A percentile compares a stretch with the other conserved stretches of the same genome.
Conservation (phyloP, 2,329 filamentous ascomycete genomes). For the Fusarium globosum region DNA sequence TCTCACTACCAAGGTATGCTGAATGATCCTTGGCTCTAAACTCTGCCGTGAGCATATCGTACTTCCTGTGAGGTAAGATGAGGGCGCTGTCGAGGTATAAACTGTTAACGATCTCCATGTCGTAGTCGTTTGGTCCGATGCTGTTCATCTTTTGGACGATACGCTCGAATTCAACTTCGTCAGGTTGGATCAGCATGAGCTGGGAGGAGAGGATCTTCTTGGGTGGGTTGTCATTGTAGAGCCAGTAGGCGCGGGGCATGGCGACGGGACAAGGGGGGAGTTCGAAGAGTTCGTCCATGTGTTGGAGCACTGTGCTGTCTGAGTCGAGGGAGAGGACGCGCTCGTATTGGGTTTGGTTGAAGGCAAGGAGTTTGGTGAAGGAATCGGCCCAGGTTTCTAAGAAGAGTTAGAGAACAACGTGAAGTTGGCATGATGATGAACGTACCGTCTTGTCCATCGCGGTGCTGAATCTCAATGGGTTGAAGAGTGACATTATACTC, state of each 20-base stretch:
- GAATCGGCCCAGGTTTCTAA: slow-evolving; percentile 70
- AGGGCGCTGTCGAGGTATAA: slow-evolving; percentile 69
- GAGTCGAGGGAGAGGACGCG: slow-evolving; percentile 66
- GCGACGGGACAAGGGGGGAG: slow-evolving; percentile 70
- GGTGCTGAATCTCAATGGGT: slow-evolving; percentile 55
- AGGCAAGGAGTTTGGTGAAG: slow-evolving; percentile 76
- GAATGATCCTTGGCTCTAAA: slow-evolving; percentile 65
- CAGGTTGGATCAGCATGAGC: slow-evolving; percentile 70
- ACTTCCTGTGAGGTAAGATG: slow-evolving; percentile 72
- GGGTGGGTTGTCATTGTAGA: slow-evolving; percentile 55
- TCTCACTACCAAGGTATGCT: slow-evolving; percentile 54
- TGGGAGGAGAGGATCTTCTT: slow-evolving; percentile 68
- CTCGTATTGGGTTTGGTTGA: slow-evolving; percentile 72
- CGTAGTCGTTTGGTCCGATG: slow-evolving; percentile 58
- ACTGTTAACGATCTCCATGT: slow-evolving; percentile 76
- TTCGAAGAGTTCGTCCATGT: slow-evolving; percentile 78
- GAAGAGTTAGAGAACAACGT: background rate
- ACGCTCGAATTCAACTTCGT: slow-evolving; percentile 60
- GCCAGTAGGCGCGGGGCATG: slow-evolving; percentile 80
- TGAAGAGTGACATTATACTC: slow-evolving; percentile 57
- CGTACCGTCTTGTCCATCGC: slow-evolving; percentile 50
- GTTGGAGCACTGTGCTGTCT: slow-evolving; percentile 71
- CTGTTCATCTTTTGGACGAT: slow-evolving; percentile 46
- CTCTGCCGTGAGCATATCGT: slow-evolving; percentile 71
- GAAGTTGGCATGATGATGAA: accelerated